phyloP scores from a whole-genome alignment of 2,329 filamentous ascomycete species.

The Aspergillus sp. region DNA sequence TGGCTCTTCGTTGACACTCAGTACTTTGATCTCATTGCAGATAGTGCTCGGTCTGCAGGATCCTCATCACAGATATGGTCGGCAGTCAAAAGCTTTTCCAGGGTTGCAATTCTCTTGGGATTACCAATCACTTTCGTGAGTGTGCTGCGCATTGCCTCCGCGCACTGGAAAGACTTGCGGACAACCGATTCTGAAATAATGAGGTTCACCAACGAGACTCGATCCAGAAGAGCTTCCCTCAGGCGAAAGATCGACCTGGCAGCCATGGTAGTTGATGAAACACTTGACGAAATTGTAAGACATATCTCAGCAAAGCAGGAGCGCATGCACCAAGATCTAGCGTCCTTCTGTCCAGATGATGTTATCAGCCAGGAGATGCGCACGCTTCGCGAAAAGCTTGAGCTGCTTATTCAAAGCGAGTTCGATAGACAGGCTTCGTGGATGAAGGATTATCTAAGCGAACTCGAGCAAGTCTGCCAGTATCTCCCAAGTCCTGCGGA shows the following conservation, averaged over 20 bases:
- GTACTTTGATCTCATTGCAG: not conserved
- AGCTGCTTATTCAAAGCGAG: not conserved
- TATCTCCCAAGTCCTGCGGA: not conserved
- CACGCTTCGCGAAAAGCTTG: not conserved
- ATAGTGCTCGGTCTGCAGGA: not conserved
- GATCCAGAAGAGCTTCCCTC: not conserved
- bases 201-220: not conserved
- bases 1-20: not conserved
- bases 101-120: not conserved
- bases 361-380: not conserved
- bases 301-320: not conserved
- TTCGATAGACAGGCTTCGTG: not conserved
- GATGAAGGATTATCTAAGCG: not conserved
- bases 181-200: not conserved
- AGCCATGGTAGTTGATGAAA: not conserved
- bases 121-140: not conserved
- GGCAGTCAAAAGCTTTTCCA: not conserved
- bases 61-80: not conserved
- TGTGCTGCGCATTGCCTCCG: not conserved
- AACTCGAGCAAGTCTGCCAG: not conserved
- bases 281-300: not conserved
- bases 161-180: not conserved
- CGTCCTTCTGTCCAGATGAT: not conserved
- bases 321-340: not conserved
- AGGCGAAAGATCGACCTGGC: not conserved